A percentile compares a stretch with the other conserved stretches of the same genome.
Evolutionary conservation across 768 basidiomycete genomes (phyloP).

Genomic region (Botryobasidium botryosum): DNA sequence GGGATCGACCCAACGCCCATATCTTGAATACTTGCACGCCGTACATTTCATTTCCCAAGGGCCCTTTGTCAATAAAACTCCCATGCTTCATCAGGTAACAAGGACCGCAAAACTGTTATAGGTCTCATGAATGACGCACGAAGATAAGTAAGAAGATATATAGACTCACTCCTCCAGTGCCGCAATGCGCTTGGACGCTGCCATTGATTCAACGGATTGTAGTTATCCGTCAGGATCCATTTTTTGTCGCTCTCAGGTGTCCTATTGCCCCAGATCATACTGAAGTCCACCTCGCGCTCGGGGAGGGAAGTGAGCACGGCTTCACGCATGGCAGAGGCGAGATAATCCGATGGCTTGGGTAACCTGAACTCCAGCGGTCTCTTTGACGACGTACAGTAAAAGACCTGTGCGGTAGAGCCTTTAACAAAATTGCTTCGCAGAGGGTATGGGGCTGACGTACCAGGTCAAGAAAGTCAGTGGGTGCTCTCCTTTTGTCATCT

Average conservation of each 20-base stretch:
- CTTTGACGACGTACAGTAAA: constrained; percentile 56
- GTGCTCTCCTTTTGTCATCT: constrained; percentile 27
- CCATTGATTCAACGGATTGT: constrained; percentile 46
- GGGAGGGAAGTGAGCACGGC: constrained; percentile 37
- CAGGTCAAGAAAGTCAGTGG: constrained; percentile 20
- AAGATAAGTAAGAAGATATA: too few relatives aligned
- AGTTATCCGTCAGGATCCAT: constrained; percentile 44
- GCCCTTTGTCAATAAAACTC: too few relatives aligned
- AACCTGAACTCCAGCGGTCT: constrained; percentile 41
- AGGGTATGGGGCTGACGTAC: background rate
- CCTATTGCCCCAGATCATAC: constrained; percentile 19
- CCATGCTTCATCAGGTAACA: too few relatives aligned
- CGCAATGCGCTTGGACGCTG: constrained; percentile 45
- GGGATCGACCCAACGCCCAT: too few relatives aligned
- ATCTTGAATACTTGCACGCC: too few relatives aligned
- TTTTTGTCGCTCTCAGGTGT: too few relatives aligned
- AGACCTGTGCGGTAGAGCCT: constrained; percentile 44
- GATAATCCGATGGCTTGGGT: constrained; percentile 38
- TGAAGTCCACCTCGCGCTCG: constrained; percentile 36
- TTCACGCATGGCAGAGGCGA: constrained; percentile 48
- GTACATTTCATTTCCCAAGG: too few relatives aligned
- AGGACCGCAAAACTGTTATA: too few relatives aligned
- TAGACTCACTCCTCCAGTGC: too few relatives aligned
- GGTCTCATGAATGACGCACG: too few relatives aligned
- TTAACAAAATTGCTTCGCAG: too few relatives aligned